Percentiles rank a stretch among this genome's conserved stretches.
Conservation (phyloP, 176 grass and related monocot genomes). For the Thinopyrum elongatum region DNA sequence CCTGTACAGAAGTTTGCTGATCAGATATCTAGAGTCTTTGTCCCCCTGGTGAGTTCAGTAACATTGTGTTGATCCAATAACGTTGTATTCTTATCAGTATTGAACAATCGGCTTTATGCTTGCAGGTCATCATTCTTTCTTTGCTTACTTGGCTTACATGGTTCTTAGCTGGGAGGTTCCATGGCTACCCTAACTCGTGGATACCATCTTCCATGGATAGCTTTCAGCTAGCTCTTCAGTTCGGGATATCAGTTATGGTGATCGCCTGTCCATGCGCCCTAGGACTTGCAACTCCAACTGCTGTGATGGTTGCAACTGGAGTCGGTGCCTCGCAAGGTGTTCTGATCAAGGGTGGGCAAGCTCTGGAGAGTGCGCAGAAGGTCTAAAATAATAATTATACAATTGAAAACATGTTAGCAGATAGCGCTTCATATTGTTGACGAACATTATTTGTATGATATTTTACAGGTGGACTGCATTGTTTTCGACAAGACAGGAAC, state of each 20-base stretch:
- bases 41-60: conserved; percentile 64
- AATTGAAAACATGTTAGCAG: neutral
- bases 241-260: conserved; percentile 96
- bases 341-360: conserved; percentile 95
- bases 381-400: neutral
- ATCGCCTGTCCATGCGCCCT: conserved; percentile 94
- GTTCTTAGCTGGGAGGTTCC: conserved; percentile 75
- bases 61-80: conserved; percentile 8
- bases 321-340: conserved; percentile 94
- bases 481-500: conserved; percentile 96
- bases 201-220: conserved; percentile 92
- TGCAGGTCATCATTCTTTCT: conserved; percentile 72
- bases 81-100: neutral
- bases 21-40: conserved; percentile 86
- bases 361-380: conserved; percentile 92
- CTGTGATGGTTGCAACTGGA: conserved; percentile 96
- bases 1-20: conserved; percentile 96
- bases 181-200: conserved; percentile 69
- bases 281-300: conserved; percentile 90
- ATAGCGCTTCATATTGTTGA: conserved; percentile 6
- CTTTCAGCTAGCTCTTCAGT: conserved; percentile 93
- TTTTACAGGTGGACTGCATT: conserved; percentile 74
- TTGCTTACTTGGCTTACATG: conserved; percentile 79
- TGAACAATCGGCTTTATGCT: conserved; percentile 24
- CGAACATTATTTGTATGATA: neutral